These are phyloP conservation scores for Vitis hybrid DNA, from an alignment of 177 flowering plant genomes.

Conservation along the genomic window DNA sequence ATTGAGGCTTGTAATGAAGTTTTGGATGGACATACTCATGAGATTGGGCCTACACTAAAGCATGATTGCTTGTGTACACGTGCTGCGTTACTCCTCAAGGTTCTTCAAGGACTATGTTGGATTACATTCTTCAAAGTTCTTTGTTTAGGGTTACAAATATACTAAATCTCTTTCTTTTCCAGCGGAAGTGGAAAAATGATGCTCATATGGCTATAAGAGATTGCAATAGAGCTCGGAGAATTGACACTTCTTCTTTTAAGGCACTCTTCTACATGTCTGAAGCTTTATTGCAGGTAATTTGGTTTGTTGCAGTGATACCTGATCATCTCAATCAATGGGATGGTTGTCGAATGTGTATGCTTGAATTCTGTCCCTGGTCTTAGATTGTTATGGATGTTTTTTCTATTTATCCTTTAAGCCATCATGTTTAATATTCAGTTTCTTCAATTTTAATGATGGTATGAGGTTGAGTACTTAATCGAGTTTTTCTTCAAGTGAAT, in stretches of 20 bases:
- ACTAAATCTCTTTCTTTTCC: conserved; percentile 12
- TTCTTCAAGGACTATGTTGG: conserved; percentile 17
- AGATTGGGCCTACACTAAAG: conserved; percentile 49
- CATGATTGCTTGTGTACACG: conserved; percentile 76
- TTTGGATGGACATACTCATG: conserved; percentile 56
- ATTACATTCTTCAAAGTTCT: neutral
- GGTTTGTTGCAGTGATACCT: neutral
- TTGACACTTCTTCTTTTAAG: conserved; percentile 58
- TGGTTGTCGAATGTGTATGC: no score
- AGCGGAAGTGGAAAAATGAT: conserved; percentile 98
- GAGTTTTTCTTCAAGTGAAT: no score
- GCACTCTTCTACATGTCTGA: conserved; percentile 72
- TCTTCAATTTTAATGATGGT: neutral
- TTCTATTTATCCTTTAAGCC: no score
- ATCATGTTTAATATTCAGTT: no score
- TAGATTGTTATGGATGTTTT: no score
- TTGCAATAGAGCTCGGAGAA: conserved; percentile 65
- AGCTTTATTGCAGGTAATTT: conserved; percentile 68
- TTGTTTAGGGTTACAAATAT: neutral
- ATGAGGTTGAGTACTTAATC: no score
- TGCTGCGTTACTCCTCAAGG: conserved; percentile 91
- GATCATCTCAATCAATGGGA: no score
- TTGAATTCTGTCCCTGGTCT: no score
- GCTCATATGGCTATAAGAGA: conserved; percentile 89
- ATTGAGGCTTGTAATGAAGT: conserved; percentile 93